Base-by-base conservation (phyloP, 805 yeast genomes). In the Ogataea salicorniae region DNA sequence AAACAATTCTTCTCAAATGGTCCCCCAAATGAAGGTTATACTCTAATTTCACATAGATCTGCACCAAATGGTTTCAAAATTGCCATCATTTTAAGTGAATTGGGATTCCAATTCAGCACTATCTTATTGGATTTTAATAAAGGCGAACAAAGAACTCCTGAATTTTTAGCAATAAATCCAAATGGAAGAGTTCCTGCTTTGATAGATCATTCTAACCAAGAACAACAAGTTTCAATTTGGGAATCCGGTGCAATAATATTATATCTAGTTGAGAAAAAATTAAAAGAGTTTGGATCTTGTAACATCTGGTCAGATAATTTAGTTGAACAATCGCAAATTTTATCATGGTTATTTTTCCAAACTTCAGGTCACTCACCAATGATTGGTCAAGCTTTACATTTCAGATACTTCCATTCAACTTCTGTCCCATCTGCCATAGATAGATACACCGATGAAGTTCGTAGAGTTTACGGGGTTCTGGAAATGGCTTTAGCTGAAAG, bases 301-400 rank as follows among this genome's bases (percentile, higher is more conserved):
- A 74, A 87, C 9, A 76, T 89, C 46, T 92, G 95, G 89, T 81
- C 95, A 4, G 83, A 80, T 45, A 84, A 84, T 60, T 63, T 84
- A 45, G 73, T 79, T 14, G 96, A 88, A 54, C 96, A 89, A 69
- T 76, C 91, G 3, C 92, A 85, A 63, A 88, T 91, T 48, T 76
- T 81, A 50, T 80, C 90, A 6, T 91, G 97, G 97, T 73, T 92
- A 36, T 91, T 88, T 61, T 91, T 91, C 73, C 98, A 91, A 69
- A 89, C 97, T 3, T 85, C 95, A 5, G 97, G 98, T 6, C 97
- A 90, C 64, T 96, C 97, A 0, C 97, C 97, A n/a, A 91, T 91
- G 96, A 87, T 91, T 58, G 97, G 97, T 17, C 97, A 91, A 68
- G 97, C 97, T 8, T 75, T 92, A 57, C 97, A 92, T 70, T 92